These are phyloP conservation scores for Austroboletus novae-zelandiae DNA, from an alignment of 1,284 basidiomycete genomes.

Conservation along the genomic window DNA sequence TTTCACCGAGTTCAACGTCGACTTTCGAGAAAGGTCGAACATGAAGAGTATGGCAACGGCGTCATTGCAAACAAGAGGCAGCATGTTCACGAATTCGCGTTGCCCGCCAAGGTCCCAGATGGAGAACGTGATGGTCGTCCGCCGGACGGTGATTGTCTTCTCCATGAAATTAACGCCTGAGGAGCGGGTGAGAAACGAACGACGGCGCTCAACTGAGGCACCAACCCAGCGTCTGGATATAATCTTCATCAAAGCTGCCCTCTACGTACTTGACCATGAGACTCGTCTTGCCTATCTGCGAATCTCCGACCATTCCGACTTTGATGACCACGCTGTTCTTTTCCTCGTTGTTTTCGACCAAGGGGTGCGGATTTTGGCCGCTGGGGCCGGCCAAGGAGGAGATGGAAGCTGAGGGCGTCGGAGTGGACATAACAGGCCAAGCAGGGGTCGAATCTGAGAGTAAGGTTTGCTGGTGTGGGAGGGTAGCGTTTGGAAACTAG, in stretches of 20 bases:
- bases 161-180: conserved; percentile 99
- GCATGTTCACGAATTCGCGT: conserved; percentile 98
- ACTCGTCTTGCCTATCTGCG: conserved; percentile 97
- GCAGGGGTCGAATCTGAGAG: conserved; percentile 15
- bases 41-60: conserved; percentile 99
- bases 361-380: conserved; percentile 46
- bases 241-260: conserved; percentile 97
- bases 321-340: conserved; percentile 95
- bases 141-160: conserved; percentile 95
- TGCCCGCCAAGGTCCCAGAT: conserved; percentile 99
- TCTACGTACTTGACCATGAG: conserved; percentile 99
- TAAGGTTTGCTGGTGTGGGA: conserved; percentile 18
- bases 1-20: conserved; percentile 95
- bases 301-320: conserved; percentile 99
- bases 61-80: conserved; percentile 97
- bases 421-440: conserved; percentile 41
- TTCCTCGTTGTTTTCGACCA: conserved; percentile 66
- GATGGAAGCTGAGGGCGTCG: conserved; percentile 44
- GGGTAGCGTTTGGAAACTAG: conserved; percentile 15
- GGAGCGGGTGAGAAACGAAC: conserved; percentile 11
- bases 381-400: conserved; percentile 50
- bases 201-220: conserved; percentile 8
- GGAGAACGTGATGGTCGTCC: conserved; percentile 98
- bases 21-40: conserved; percentile 98
- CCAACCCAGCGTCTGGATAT: conserved; percentile 95